Evolutionary conservation across 257 asterid genomes (phyloP).

Genomic region (Fraxinus quadrangulata): DNA sequence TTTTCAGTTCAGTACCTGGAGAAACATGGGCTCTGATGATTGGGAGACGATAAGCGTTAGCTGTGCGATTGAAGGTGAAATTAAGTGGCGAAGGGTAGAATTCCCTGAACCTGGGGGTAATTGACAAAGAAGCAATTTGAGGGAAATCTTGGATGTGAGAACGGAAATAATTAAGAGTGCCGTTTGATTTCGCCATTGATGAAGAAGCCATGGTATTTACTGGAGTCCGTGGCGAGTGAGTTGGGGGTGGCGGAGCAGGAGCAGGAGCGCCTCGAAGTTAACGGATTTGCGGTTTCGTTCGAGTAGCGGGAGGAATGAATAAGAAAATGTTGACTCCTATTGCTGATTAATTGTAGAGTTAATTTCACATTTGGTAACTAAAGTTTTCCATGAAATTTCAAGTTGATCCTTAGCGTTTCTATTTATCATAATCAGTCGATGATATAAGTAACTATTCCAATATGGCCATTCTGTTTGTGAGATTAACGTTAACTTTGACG

Average conservation of each 20-base stretch:
- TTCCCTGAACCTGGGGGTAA: conserved; percentile 24
- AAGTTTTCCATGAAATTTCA: not conserved
- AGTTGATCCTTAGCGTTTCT: not conserved
- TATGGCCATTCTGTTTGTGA: not conserved
- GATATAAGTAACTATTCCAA: no score
- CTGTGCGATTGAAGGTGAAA: conserved; percentile 28
- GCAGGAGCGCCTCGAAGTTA: not conserved
- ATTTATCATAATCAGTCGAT: not conserved
- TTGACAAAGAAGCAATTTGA: conserved; percentile 31
- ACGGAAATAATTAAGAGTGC: conserved; percentile 30
- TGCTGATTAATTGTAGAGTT: not conserved
- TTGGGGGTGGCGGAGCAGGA: not conserved
- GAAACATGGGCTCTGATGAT: conserved; percentile 49
- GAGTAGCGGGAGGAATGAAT: not conserved
- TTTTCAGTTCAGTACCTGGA: conserved; percentile 35
- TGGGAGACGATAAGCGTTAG: conserved; percentile 36
- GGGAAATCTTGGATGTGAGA: conserved; percentile 25
- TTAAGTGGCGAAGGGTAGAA: conserved; percentile 31
- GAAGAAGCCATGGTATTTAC: conserved; percentile 34
- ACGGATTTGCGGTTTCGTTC: not conserved
- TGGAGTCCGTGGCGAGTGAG: not conserved
- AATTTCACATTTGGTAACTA: not conserved
- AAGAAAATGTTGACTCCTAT: not conserved
- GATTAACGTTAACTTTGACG: no score
- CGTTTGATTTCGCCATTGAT: conserved; percentile 30